Conservation (phyloP, 306 rosid genomes). For the Vigna unguiculata region DNA sequence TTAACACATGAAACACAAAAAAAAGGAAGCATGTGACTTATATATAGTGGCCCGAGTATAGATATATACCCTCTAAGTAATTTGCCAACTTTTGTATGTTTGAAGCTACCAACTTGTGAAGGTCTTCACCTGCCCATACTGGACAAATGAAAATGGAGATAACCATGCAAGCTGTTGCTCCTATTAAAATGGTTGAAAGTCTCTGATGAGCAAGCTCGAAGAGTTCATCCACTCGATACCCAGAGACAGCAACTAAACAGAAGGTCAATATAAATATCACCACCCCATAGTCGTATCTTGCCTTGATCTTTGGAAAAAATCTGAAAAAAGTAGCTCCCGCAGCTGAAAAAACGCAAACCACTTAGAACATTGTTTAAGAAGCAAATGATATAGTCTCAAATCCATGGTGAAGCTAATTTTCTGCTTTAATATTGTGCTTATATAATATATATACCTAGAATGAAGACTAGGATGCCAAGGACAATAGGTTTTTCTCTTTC, state of each 20-base stretch:
- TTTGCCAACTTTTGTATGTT: slow-evolving; percentile 78
- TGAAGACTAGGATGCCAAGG: slow-evolving; percentile 77
- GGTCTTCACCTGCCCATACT: slow-evolving; percentile 94
- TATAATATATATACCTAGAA: slow-evolving; percentile 57
- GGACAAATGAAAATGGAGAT: slow-evolving; percentile 72
- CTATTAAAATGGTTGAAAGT: slow-evolving; percentile 66
- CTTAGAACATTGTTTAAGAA: slow-evolving; percentile 3
- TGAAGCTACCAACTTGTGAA: slow-evolving; percentile 75
- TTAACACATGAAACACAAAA: background rate
- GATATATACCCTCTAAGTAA: slow-evolving; percentile 73
- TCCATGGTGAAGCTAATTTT: background rate
- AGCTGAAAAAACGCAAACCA: slow-evolving; percentile 58
- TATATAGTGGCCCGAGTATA: background rate
- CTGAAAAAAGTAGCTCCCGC: slow-evolving; percentile 72
- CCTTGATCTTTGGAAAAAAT: slow-evolving; percentile 77
- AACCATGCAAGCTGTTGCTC: slow-evolving; percentile 72
- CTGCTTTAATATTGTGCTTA: background rate
- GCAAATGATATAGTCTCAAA: background rate
- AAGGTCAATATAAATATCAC: slow-evolving; percentile 86
- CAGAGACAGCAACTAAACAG: slow-evolving; percentile 80
- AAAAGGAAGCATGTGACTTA: background rate
- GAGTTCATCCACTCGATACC: slow-evolving; percentile 60
- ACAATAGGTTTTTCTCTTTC: slow-evolving; percentile 71
- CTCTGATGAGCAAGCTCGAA: slow-evolving; percentile 71
- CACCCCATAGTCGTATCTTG: slow-evolving; percentile 87